phyloP scores from a whole-genome alignment of 2,329 filamentous ascomycete genomes.

The Lecanicillium sp. region DNA sequence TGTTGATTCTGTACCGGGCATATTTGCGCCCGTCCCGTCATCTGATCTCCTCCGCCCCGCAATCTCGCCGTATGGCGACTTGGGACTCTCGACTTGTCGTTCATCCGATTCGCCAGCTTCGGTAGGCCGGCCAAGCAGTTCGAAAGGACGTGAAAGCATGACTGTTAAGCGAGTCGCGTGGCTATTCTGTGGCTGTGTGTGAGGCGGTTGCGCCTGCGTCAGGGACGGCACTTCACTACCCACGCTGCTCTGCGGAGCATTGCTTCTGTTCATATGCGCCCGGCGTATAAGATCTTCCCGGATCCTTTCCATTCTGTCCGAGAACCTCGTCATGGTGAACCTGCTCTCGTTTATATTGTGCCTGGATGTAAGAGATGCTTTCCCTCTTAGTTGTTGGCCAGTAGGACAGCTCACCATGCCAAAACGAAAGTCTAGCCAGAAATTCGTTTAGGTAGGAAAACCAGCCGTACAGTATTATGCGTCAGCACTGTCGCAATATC shows the following conservation, averaged over 20 bases:
- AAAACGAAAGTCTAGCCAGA: too few relatives aligned
- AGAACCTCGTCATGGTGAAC: background rate
- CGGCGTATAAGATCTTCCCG: constrained; percentile 27
- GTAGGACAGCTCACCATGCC: too few relatives aligned
- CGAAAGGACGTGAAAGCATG: background rate
- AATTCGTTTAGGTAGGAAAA: too few relatives aligned
- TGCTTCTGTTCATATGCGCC: constrained; percentile 24
- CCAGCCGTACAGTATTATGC: too few relatives aligned
- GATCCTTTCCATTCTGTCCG: constrained; percentile 24
- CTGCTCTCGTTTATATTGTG: too few relatives aligned
- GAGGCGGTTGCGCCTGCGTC: background rate
- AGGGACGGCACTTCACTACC: background rate
- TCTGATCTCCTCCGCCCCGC: too few relatives aligned
- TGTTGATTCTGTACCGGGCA: background rate
- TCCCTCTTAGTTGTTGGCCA: too few relatives aligned
- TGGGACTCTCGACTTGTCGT: constrained; percentile 21
- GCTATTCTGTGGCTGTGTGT: background rate
- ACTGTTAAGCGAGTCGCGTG: background rate
- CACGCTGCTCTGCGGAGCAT: constrained; percentile 9
- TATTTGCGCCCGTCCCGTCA: too few relatives aligned
- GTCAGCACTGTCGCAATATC: too few relatives aligned
- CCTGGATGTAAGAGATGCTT: too few relatives aligned
- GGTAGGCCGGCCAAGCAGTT: background rate
- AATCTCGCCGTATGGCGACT: too few relatives aligned
- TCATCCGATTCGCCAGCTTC: constrained; percentile 14